These are phyloP conservation scores for Pseudocercospora eumusae DNA, from an alignment of 2,329 filamentous ascomycete genomes.

Conservation along the genomic window DNA sequence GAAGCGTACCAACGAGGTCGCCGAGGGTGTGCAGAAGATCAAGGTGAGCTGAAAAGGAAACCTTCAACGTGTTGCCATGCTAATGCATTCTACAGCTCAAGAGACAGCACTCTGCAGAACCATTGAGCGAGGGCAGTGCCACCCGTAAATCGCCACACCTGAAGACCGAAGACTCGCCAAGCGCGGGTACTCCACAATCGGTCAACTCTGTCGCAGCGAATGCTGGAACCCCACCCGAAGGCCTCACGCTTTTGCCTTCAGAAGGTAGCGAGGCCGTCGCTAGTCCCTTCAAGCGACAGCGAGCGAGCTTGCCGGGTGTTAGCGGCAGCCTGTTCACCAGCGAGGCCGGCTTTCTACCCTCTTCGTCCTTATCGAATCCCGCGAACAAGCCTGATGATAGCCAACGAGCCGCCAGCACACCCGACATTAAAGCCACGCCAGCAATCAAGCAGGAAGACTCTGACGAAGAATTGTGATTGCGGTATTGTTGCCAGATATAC, in stretches of 20 bases:
- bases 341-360: constrained; percentile 24
- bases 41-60: constrained; percentile 57
- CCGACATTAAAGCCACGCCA: constrained; percentile 27
- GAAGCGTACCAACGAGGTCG: constrained; percentile 70
- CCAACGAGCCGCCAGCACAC: constrained; percentile 39
- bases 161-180: constrained; percentile 42
- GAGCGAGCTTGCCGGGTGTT: constrained; percentile 58
- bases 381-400: constrained; percentile 28
- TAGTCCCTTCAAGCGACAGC: constrained; percentile 74
- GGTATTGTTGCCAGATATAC: neutral
- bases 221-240: constrained; percentile 39
- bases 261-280: constrained; percentile 58
- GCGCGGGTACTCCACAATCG: constrained; percentile 46
- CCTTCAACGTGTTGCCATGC: neutral
- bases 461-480: constrained; percentile 49
- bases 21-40: constrained; percentile 79
- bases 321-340: constrained; percentile 31
- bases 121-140: constrained; percentile 51
- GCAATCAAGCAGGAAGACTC: constrained; percentile 42
- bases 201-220: constrained; percentile 36
- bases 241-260: constrained; percentile 25
- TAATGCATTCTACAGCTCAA: constrained; percentile 63
- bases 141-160: constrained; percentile 48
- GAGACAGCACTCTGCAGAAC: constrained; percentile 74
- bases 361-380: constrained; percentile 19